These are phyloP conservation scores for Russula brevipes DNA, from an alignment of 768 basidiomycete genomes.

Conservation along the genomic window DNA sequence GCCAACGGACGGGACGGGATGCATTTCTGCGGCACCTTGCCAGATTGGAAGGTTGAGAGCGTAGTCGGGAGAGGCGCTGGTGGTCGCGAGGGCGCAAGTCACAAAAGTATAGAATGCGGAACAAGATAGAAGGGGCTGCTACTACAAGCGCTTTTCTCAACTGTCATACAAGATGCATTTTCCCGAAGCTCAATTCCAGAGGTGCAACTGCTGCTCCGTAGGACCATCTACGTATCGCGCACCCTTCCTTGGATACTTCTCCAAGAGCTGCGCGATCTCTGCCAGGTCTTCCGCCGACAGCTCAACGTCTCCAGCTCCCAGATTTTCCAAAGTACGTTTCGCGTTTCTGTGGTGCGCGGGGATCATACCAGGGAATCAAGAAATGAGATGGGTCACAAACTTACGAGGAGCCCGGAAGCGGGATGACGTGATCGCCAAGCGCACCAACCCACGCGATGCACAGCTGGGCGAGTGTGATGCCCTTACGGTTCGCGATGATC, in stretches of 20 bases:
- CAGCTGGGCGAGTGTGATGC: conserved; percentile 38
- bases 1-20: no score
- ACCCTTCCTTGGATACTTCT: conserved; percentile 36
- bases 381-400: conserved; percentile 9
- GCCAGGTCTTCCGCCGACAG: conserved; percentile 33
- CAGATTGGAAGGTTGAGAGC: no score
- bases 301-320: conserved; percentile 37
- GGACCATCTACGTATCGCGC: conserved; percentile 34
- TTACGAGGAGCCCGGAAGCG: conserved; percentile 44
- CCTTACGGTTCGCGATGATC: conserved; percentile 39
- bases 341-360: conserved; percentile 30
- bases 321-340: conserved; percentile 41
- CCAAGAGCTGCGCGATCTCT: conserved; percentile 38
- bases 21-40: no score
- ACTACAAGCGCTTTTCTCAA: no score
- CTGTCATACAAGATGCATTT: no score
- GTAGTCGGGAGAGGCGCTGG: no score
- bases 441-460: conserved; percentile 38
- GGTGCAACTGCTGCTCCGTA: conserved; percentile 24
- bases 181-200: conserved; percentile 28
- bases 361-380: neutral
- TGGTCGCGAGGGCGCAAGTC: no score
- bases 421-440: conserved; percentile 38
- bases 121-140: no score
- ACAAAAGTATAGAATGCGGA: no score